Conservation (phyloP, 352 stramenopile genomes). For the Thraustochytrium striatum region DNA sequence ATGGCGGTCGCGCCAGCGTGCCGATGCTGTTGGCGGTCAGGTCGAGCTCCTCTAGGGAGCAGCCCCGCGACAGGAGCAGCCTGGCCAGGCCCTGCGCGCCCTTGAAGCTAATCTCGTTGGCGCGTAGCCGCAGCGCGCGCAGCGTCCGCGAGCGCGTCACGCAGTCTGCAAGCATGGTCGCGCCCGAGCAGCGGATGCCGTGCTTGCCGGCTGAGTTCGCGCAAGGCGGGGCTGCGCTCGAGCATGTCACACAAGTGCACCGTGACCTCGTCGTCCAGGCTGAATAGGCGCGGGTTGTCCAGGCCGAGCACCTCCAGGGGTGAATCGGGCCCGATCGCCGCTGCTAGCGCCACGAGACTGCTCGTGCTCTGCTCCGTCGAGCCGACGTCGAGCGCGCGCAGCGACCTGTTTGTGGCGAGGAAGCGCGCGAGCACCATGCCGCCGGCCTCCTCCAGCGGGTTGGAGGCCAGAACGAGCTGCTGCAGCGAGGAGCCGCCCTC, state of each 20-base stretch:
- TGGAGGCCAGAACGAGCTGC: neutral
- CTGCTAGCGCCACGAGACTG: slow-evolving; percentile 24
- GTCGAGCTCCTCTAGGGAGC: neutral
- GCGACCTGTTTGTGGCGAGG: neutral
- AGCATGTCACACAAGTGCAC: slow-evolving; percentile 1
- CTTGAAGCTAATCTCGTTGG: slow-evolving; percentile 28
- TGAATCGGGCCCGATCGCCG: neutral
- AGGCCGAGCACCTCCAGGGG: slow-evolving; percentile 9
- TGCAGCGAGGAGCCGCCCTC: neutral
- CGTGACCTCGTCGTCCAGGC: slow-evolving; percentile 27
- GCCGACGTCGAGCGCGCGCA: neutral
- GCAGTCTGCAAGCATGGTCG: slow-evolving; percentile 1
- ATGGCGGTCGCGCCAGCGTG: slow-evolving; percentile 1
- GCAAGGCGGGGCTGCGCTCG: neutral
- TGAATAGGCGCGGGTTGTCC: slow-evolving; percentile 25
- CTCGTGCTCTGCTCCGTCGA: slow-evolving; percentile 25
- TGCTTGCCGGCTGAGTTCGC: slow-evolving; percentile 33
- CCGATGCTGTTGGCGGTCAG: slow-evolving; percentile 8
- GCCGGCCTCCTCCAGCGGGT: neutral
- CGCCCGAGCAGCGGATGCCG: slow-evolving; percentile 20
- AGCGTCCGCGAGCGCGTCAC: neutral
- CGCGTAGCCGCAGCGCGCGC: neutral
- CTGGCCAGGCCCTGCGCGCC: neutral
- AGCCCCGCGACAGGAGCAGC: neutral
- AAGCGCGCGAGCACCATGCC: neutral